Conservation (phyloP, 176 grass and related monocot genomes). For the Eleusine indica region DNA sequence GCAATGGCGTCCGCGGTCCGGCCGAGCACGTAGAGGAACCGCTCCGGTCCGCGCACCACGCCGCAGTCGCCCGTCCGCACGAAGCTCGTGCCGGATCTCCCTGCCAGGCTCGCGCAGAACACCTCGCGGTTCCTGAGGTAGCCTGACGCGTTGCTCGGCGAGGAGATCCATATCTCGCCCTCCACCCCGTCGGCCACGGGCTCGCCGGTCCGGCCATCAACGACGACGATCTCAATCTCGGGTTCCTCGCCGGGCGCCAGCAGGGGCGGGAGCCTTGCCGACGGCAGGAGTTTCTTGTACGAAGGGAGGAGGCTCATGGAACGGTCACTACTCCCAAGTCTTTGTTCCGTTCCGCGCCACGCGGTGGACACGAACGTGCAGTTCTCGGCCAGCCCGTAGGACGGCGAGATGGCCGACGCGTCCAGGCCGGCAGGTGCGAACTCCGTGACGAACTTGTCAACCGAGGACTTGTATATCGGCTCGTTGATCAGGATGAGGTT, state of each 20-base stretch:
- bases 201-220: slow-evolving; percentile 36
- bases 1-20: slow-evolving; percentile 26
- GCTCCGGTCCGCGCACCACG: slow-evolving; percentile 39
- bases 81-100: slow-evolving; percentile 21
- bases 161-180: slow-evolving; percentile 63
- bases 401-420: slow-evolving; percentile 48
- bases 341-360: slow-evolving; percentile 24
- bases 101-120: slow-evolving; percentile 34
- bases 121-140: slow-evolving; percentile 42
- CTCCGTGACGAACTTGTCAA: slow-evolving; percentile 47
- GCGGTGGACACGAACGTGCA: slow-evolving; percentile 64
- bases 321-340: too few species aligned
- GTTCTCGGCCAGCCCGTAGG: slow-evolving; percentile 61
- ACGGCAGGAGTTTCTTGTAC: slow-evolving; percentile 52
- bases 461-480: slow-evolving; percentile 41
- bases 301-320: slow-evolving; percentile 24
- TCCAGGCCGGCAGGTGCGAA: slow-evolving; percentile 36
- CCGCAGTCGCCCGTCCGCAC: slow-evolving; percentile 49
- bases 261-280: slow-evolving; percentile 25
- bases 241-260: neutral
- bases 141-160: slow-evolving; percentile 56
- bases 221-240: slow-evolving; percentile 36
- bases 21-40: slow-evolving; percentile 57
- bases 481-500: slow-evolving; percentile 63
- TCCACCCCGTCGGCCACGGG: slow-evolving; percentile 48